Conservation (phyloP, 495 filamentous ascomycete genomes). For the Podospora conica region DNA sequence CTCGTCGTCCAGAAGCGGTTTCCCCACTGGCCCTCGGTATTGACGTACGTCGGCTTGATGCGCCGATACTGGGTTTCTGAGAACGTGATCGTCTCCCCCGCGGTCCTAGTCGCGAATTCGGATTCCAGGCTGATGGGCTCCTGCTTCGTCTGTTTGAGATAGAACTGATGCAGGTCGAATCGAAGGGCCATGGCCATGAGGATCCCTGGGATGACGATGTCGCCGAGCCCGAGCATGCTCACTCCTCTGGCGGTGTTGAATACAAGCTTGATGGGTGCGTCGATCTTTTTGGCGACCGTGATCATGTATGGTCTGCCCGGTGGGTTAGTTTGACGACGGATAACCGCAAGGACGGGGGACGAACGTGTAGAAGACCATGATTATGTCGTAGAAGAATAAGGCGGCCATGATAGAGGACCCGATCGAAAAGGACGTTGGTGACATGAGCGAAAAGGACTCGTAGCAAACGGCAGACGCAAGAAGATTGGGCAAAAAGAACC, state of each 20-base stretch:
- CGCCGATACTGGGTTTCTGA: conserved; percentile 28
- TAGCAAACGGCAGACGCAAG: conserved; percentile 86
- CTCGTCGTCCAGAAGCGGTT: conserved; percentile 73
- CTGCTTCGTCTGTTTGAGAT: conserved; percentile 45
- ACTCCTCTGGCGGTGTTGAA: conserved; percentile 65
- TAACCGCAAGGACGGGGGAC: conserved; percentile 12
- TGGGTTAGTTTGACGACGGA: conserved; percentile 8
- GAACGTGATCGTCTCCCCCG: conserved; percentile 26
- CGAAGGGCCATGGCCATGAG: conserved; percentile 82
- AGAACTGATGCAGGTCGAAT: conserved; percentile 83
- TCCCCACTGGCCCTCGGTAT: conserved; percentile 67
- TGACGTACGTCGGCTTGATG: conserved; percentile 51
- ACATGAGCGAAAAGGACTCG: conserved; percentile 71
- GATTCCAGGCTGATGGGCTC: conserved; percentile 32
- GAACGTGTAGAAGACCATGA: conserved; percentile 93
- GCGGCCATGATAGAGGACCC: conserved; percentile 70
- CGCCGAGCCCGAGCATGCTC: conserved; percentile 88
- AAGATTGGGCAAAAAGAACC: conserved; percentile 75
- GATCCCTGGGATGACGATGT: conserved; percentile 91
- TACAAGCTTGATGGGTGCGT: conserved; percentile 88
- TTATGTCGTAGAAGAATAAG: conserved; percentile 91
- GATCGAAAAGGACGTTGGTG: conserved; percentile 82
- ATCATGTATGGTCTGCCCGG: conserved; percentile 72
- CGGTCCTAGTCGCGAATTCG: conserved; percentile 27
- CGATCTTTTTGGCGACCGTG: conserved; percentile 82